These are phyloP conservation scores for Colletotrichum acutatum DNA, from an alignment of 2,329 filamentous ascomycete species.

Conservation along the genomic window DNA sequence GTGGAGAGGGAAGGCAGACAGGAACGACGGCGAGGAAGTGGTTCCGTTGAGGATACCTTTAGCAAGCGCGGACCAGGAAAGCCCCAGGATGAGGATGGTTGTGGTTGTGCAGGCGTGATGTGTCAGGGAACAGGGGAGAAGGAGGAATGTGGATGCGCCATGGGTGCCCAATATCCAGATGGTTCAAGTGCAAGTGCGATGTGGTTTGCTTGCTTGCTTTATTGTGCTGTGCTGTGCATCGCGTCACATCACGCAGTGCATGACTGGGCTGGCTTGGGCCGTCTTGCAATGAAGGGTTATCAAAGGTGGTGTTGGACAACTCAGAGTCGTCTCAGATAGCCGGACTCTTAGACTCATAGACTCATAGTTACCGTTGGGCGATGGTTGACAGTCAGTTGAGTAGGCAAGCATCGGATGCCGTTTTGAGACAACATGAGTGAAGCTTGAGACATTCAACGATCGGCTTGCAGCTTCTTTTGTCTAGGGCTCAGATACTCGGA, in stretches of 20 bases:
- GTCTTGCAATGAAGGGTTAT: background rate
- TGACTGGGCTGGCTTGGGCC: constrained; percentile 2
- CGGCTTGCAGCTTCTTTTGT: background rate
- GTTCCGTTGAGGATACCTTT: background rate
- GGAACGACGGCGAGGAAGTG: background rate
- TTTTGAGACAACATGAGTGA: background rate
- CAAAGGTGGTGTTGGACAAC: background rate
- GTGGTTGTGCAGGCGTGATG: constrained; percentile 5
- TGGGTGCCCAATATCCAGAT: constrained; percentile 31
- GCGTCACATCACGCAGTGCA: constrained; percentile 11
- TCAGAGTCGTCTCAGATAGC: background rate
- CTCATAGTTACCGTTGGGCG: too few relatives aligned
- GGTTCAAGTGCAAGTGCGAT: background rate
- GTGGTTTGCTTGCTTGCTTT: constrained; percentile 18
- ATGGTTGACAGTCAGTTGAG: background rate
- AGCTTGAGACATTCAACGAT: background rate
- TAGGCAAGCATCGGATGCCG: constrained; percentile 11
- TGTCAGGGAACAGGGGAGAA: constrained; percentile 31
- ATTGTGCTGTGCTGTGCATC: constrained; percentile 21
- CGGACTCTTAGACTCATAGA: too few relatives aligned
- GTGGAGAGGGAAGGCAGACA: background rate
- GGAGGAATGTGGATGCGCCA: constrained; percentile 23
- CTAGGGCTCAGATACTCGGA: background rate
- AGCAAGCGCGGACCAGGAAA: background rate
- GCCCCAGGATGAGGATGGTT: background rate